A percentile compares a stretch with the other conserved stretches of the same genome.
Evolutionary conservation across 164 flowering plant genomes (phyloP).

Genomic region (Buxus sempervirens): DNA sequence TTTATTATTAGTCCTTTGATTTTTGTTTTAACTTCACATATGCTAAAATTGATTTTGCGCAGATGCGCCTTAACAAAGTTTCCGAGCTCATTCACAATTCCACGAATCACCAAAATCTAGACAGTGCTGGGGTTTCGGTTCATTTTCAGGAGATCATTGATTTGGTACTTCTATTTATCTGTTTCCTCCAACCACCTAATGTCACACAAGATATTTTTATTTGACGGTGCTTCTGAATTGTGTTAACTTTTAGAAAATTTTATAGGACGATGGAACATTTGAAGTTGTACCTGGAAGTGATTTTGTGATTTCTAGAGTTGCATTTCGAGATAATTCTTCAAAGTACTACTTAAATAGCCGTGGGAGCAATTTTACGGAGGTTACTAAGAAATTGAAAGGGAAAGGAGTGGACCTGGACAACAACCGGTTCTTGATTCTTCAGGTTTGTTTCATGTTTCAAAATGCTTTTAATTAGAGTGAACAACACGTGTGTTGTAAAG

Average conservation of each 20-base stretch:
- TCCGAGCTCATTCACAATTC: constrained; percentile 98
- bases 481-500: not conserved
- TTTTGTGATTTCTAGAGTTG: constrained; percentile 77
- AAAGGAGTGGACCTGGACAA: constrained; percentile 97
- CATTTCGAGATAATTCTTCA: constrained; percentile 88
- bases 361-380: constrained; percentile 84
- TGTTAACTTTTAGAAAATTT: not conserved
- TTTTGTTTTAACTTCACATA: too few species aligned
- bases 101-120: constrained; percentile 90
- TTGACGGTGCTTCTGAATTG: not conserved
- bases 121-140: constrained; percentile 92
- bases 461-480: constrained; percentile 3
- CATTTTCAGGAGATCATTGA: constrained; percentile 93
- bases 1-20: too few species aligned
- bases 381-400: constrained; percentile 79
- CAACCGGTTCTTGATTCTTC: constrained; percentile 93
- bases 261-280: constrained; percentile 78
- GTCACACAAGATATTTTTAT: too few species aligned
- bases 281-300: constrained; percentile 85
- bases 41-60: constrained; percentile 7
- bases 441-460: constrained; percentile 38
- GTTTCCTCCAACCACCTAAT: not conserved
- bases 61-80: constrained; percentile 96
- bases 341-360: constrained; percentile 84
- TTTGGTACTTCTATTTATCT: constrained; percentile 47